Evolutionary conservation across 108 stramenopile species (phyloP).

Genomic region (Skeletonema marinoi): DNA sequence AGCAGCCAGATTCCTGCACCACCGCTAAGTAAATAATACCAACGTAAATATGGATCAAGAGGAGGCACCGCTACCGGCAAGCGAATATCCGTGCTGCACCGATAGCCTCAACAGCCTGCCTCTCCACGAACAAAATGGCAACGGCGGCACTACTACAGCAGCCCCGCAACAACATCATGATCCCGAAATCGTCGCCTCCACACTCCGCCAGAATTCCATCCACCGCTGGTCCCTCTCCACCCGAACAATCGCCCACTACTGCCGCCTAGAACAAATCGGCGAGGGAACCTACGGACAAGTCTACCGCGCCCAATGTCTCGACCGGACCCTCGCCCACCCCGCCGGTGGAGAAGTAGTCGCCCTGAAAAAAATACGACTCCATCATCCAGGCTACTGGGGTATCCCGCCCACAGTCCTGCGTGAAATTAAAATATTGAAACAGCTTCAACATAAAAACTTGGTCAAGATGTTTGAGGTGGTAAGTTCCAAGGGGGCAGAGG

Average conservation of each 20-base stretch:
- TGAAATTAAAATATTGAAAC: conserved; percentile 86
- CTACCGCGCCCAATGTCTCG: conserved; percentile 67
- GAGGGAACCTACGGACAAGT: conserved; percentile 91
- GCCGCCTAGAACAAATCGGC: conserved; percentile 81
- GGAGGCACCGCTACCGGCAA: conserved; percentile 3
- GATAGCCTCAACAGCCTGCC: not conserved
- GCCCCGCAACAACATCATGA: not conserved
- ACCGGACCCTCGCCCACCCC: conserved; percentile 24
- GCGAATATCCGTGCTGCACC: not conserved
- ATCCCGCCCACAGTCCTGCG: conserved; percentile 81
- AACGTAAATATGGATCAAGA: not conserved
- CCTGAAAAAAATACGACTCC: conserved; percentile 81
- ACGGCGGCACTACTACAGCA: not conserved
- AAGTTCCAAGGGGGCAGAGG: conserved; percentile 81
- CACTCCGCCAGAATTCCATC: conserved; percentile 25
- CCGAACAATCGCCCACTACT: conserved; percentile 77
- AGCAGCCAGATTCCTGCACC: too few relatives aligned
- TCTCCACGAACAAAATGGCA: not conserved
- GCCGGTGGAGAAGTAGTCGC: conserved; percentile 61
- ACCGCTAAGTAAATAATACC: not conserved
- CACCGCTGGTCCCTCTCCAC: conserved; percentile 55
- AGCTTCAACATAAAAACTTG: conserved; percentile 71
- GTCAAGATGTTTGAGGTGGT: conserved; percentile 85
- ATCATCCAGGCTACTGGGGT: conserved; percentile 70
- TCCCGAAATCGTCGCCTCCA: conserved; percentile 5